Evolutionary conservation across 2,329 filamentous ascomycete species (phyloP), one percentile per base, ranked within the genome.

Genomic region (Aureobasidium sp.): DNA sequence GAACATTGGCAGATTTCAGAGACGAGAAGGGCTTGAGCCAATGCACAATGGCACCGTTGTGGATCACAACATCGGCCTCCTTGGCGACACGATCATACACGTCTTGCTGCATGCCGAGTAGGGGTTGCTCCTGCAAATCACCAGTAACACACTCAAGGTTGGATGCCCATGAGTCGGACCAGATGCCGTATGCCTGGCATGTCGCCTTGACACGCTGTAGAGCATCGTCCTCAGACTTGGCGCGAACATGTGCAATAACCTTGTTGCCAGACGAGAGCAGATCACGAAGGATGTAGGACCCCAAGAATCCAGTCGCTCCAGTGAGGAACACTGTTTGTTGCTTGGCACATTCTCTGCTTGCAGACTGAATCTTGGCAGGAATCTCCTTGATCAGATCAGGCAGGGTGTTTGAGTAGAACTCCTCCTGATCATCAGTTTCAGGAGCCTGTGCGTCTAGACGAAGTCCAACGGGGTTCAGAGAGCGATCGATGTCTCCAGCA

Each of bases 241-340:
- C 85, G 57, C 91, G 87, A 4, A 96, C 87, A 62, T 92, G 86
- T 0, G 87, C 85, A 62, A 96, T 85, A 11, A 96, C 80, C 66
- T 82, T 86, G 17, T 76, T 76, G 11, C 78, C 76, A 7, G 69
- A 64, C 5, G 66, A 68, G 1, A 97, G 79, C 1, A 96, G 75
- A 61, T 96, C 90, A 61, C 82, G 82, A 35, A 95, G 77, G 12
- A 97, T 78, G 70, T 91, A 95, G 0, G 89, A 83, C 31, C 92
- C 92, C 22, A 97, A 75, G 78, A 97, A 97, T 2, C 92, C 92
- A 5, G 92, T 97, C 4, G 90, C 91, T 47, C 93, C 91, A 2
- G 92, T 97, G 5, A 97, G 76, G 73, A 97, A 89, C 12, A 94
- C 80, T 0, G 87, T 91, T 3, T 79, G 75, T 37, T 63, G 58